These are phyloP conservation scores for Phyllostachys edulis DNA, from an alignment of 176 grass and related monocot genomes.

Conservation along the genomic window DNA sequence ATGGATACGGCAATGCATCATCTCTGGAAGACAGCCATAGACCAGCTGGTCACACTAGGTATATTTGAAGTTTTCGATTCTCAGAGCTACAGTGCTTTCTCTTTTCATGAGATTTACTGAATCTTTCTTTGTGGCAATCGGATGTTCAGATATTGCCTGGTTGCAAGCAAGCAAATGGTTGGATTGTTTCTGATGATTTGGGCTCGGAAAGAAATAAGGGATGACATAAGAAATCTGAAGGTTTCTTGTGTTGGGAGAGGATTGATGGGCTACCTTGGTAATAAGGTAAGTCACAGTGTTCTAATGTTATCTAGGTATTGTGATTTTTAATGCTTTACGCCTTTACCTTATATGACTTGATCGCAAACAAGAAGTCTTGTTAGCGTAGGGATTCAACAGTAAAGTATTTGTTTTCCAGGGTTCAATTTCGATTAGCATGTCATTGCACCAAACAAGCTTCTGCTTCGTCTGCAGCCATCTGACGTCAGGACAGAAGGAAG, in stretches of 20 bases:
- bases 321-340: not conserved
- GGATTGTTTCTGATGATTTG: constrained; percentile 95
- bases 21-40: constrained; percentile 64
- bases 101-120: not conserved
- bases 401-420: constrained; percentile 72
- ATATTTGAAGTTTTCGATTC: not conserved
- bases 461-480: constrained; percentile 99
- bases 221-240: constrained; percentile 90
- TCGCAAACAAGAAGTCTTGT: constrained; percentile 27
- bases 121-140: not conserved
- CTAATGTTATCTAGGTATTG: not conserved
- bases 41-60: constrained; percentile 65
- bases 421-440: constrained; percentile 99
- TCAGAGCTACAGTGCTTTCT: not conserved
- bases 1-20: constrained; percentile 56
- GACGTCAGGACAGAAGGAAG: constrained; percentile 97
- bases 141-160: constrained; percentile 70
- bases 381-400: constrained; percentile 45
- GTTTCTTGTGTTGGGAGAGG: constrained; percentile 97
- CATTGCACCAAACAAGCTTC: constrained; percentile 99
- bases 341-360: not conserved
- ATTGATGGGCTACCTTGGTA: constrained; percentile 96
- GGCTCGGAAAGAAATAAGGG: constrained; percentile 74
- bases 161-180: constrained; percentile 98
- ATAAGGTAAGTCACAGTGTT: constrained; percentile 65